Percentiles rank a stretch among this genome's conserved stretches.
phyloP scores from a whole-genome alignment of 768 basidiomycete genomes.

The Fibroporia radiculosa region DNA sequence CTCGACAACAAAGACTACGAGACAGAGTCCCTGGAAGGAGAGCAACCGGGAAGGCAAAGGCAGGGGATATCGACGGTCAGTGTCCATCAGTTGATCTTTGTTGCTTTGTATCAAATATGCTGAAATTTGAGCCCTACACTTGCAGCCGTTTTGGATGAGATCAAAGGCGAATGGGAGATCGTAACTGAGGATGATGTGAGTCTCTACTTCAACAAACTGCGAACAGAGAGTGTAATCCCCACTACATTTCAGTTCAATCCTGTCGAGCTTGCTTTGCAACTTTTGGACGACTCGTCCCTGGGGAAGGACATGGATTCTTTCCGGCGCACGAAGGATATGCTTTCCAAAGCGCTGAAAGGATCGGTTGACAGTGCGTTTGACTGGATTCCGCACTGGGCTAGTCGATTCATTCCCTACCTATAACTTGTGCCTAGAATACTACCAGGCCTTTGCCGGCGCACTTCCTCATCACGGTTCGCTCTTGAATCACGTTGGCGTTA shows the following conservation, averaged over 20 bases:
- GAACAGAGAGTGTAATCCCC: too few relatives aligned
- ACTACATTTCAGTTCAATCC: conserved; percentile 86
- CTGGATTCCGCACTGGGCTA: neutral
- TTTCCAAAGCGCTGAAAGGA: conserved; percentile 75
- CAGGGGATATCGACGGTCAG: conserved; percentile 83
- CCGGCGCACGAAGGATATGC: conserved; percentile 62
- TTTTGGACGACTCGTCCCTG: conserved; percentile 68
- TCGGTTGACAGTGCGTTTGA: conserved; percentile 74
- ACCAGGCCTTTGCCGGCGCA: conserved; percentile 91
- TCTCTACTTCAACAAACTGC: too few relatives aligned
- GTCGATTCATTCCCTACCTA: too few relatives aligned
- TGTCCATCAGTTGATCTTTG: conserved; percentile 5
- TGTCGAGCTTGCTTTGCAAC: conserved; percentile 85
- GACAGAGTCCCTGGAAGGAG: conserved; percentile 58
- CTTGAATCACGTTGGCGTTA: conserved; percentile 58
- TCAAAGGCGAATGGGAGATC: conserved; percentile 87
- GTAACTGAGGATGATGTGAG: conserved; percentile 75
- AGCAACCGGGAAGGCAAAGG: conserved; percentile 44
- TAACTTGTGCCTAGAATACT: conserved; percentile 57
- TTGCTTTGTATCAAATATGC: neutral
- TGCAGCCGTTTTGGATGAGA: conserved; percentile 75
- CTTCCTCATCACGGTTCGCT: conserved; percentile 85
- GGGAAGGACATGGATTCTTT: conserved; percentile 78
- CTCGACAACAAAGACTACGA: conserved; percentile 60
- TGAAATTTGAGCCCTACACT: neutral